Evolutionary conservation across 1,139 yeast species (phyloP).

Genomic region (Meyerozyma athensensis): DNA sequence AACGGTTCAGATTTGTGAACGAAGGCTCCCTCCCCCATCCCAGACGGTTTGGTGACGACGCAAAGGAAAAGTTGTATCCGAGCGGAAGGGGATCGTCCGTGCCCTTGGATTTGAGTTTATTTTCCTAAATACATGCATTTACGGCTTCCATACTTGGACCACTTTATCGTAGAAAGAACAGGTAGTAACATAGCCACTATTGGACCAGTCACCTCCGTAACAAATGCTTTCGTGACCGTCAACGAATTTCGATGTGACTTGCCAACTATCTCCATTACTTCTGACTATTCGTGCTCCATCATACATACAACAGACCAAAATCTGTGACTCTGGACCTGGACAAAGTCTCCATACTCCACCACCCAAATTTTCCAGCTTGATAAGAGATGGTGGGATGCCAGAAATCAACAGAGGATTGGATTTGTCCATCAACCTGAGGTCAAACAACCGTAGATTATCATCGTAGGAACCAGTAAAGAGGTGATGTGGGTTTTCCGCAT

Average conservation of each 20-base stretch:
- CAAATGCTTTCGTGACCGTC: constrained; percentile 87
- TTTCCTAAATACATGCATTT: background rate
- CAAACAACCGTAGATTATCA: constrained; percentile 67
- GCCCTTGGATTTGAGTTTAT: constrained; percentile 61
- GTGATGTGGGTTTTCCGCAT: constrained; percentile 39
- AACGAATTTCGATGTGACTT: constrained; percentile 48
- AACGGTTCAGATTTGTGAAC: constrained; percentile 68
- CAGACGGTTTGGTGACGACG: constrained; percentile 57
- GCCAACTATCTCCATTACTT: constrained; percentile 19
- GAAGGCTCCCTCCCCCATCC: constrained; percentile 77
- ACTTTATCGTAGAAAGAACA: constrained; percentile 89
- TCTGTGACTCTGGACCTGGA: constrained; percentile 55
- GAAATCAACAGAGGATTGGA: constrained; percentile 33
- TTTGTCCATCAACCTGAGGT: constrained; percentile 53
- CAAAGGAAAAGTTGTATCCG: constrained; percentile 71
- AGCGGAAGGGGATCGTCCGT: constrained; percentile 96
- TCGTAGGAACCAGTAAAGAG: constrained; percentile 93
- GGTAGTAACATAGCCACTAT: constrained; percentile 51
- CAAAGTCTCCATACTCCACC: constrained; percentile 95
- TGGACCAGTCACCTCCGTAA: constrained; percentile 89
- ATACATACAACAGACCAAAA: constrained; percentile 89
- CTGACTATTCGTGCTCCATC: constrained; percentile 77
- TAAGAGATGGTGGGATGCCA: constrained; percentile 46
- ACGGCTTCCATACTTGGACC: constrained; percentile 61
- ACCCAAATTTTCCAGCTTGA: constrained; percentile 51